Conservation (phyloP, 2,329 filamentous ascomycete species). For the Tricladium varicosporioides region DNA sequence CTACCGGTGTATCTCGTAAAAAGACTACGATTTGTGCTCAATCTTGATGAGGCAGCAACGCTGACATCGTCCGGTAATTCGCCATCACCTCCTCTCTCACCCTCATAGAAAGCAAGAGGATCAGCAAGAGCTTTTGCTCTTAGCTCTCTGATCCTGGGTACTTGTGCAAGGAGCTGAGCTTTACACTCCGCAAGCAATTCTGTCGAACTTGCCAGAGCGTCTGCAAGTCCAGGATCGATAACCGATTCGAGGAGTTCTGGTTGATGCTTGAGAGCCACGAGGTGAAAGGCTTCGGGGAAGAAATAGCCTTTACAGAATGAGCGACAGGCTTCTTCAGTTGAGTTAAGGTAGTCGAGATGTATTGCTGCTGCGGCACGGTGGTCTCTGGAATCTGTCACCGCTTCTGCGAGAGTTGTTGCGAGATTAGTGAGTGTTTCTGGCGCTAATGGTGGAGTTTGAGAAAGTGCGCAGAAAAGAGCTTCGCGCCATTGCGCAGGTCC, state of each 20-base stretch:
- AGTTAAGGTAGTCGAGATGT: slow-evolving; percentile 75
- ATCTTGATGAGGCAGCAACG: slow-evolving; percentile 75
- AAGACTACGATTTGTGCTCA: slow-evolving; percentile 80
- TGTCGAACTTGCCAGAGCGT: slow-evolving; percentile 77
- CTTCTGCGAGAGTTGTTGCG: slow-evolving; percentile 73
- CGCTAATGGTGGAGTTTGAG: slow-evolving; percentile 60
- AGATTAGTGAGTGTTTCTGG: slow-evolving; percentile 61
- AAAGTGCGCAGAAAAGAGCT: slow-evolving; percentile 74
- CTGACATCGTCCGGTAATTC: slow-evolving; percentile 92
- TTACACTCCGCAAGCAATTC: slow-evolving; percentile 95
- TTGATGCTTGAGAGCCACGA: slow-evolving; percentile 59
- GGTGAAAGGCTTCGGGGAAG: slow-evolving; percentile 85
- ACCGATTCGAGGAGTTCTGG: slow-evolving; percentile 61
- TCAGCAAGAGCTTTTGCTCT: slow-evolving; percentile 78
- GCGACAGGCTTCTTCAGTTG: slow-evolving; percentile 67
- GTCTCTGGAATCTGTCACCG: slow-evolving; percentile 80
- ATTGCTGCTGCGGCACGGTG: slow-evolving; percentile 77
- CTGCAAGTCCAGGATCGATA: slow-evolving; percentile 76
- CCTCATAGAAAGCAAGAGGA: slow-evolving; percentile 85
- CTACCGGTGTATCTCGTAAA: slow-evolving; percentile 91
- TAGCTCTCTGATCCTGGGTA: slow-evolving; percentile 81
- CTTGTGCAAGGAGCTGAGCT: slow-evolving; percentile 76
- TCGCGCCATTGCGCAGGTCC: slow-evolving; percentile 82
- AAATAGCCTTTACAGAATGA: slow-evolving; percentile 83
- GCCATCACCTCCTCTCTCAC: slow-evolving; percentile 59